Evolutionary conservation across 768 basidiomycete species (phyloP).

Genomic region (Tricholoma hemisulphureum): DNA sequence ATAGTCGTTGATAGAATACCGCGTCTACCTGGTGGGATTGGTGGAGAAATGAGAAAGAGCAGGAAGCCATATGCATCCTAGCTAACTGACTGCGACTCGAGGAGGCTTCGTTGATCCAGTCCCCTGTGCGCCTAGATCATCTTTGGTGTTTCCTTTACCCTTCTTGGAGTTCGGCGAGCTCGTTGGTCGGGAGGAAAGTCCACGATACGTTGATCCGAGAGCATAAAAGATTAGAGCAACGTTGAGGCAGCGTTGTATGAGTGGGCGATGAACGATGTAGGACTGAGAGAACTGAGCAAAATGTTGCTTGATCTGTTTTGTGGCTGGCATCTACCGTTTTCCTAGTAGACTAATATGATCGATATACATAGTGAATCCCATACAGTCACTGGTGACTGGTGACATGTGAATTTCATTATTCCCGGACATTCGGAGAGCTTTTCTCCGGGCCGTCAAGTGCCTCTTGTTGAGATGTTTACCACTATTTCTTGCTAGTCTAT

Average conservation of each 20-base stretch:
- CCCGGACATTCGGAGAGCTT: too few species aligned
- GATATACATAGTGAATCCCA: background rate
- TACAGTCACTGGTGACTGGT: too few species aligned
- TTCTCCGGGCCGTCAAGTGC: too few species aligned
- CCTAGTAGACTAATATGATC: too few species aligned
- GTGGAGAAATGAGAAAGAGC: background rate
- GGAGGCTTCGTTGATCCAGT: conserved; percentile 41
- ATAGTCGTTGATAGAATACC: conserved; percentile 81
- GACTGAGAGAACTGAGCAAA: conserved; percentile 43
- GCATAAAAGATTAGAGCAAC: conserved; percentile 69
- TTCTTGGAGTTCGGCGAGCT: conserved; percentile 33
- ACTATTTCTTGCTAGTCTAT: too few species aligned
- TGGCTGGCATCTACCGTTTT: background rate
- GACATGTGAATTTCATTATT: background rate
- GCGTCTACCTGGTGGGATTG: conserved; percentile 72
- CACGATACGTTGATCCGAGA: conserved; percentile 58
- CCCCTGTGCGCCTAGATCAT: conserved; percentile 6
- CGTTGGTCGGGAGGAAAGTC: conserved; percentile 47
- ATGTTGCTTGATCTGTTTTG: conserved; percentile 27
- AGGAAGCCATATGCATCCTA: background rate
- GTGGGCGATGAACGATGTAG: conserved; percentile 68
- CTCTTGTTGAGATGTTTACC: too few species aligned
- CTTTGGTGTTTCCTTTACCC: conserved; percentile 30
- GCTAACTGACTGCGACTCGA: conserved; percentile 63
- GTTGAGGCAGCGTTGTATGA: conserved; percentile 71